A percentile compares a stretch with the other conserved stretches of the same genome.
Evolutionary conservation across 768 basidiomycete species (phyloP).

Genomic region (Lentinula lateritia): DNA sequence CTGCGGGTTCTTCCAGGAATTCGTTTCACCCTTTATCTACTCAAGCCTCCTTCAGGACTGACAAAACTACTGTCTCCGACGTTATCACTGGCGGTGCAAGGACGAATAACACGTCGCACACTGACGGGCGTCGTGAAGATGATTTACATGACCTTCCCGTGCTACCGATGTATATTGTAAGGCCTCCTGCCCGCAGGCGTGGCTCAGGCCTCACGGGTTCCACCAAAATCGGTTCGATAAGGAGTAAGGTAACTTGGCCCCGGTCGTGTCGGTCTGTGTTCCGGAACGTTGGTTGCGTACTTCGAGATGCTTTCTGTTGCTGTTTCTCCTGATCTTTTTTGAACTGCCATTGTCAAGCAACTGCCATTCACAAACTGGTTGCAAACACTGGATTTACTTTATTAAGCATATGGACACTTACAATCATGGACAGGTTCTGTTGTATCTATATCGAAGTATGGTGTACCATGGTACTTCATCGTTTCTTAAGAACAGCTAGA

Average conservation of each 20-base stretch:
- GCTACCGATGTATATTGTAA: slow-evolving; percentile 11
- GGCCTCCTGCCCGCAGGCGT: slow-evolving; percentile 1
- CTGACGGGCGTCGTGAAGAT: neutral
- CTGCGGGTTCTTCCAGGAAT: neutral
- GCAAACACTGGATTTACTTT: neutral
- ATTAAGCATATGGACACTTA: neutral
- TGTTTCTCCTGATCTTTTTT: neutral
- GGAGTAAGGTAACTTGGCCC: neutral
- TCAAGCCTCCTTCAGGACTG: slow-evolving; percentile 6
- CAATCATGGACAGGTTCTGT: neutral
- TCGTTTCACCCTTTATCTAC: slow-evolving; percentile 2
- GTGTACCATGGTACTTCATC: neutral
- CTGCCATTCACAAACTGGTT: too few relatives aligned
- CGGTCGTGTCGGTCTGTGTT: neutral
- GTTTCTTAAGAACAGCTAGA: neutral
- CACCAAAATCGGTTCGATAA: neutral
- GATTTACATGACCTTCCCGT: slow-evolving; percentile 19
- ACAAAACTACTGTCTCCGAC: neutral
- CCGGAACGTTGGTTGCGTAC: neutral
- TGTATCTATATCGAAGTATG: neutral
- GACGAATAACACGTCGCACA: neutral
- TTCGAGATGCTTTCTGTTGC: neutral
- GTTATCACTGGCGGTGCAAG: neutral
- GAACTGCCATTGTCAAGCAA: neutral
- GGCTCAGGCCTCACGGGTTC: slow-evolving; percentile 1